Conservation (phyloP, 1,139 yeast species). For the Pichia sp. region DNA sequence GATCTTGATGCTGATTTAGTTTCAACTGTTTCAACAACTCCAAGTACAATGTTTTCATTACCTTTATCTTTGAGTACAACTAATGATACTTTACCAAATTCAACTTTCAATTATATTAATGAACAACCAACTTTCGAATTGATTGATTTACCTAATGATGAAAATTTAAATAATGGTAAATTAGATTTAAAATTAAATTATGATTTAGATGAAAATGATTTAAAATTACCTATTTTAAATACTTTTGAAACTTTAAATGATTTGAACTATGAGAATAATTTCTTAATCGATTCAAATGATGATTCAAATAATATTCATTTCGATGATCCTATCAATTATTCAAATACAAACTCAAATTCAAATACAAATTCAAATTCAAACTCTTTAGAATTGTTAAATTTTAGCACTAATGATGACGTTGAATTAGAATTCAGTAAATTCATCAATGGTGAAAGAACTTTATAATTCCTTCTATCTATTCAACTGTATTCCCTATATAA, state of each 20-base stretch:
- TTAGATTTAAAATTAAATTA: constrained; percentile 6
- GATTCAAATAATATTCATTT: background rate
- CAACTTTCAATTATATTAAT: constrained; percentile 4
- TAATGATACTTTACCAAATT: constrained; percentile 18
- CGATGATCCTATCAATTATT: no score
- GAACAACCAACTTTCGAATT: constrained; percentile 11
- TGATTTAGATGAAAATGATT: background rate
- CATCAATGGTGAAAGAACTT: constrained; percentile 20
- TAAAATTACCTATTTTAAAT: constrained; percentile 2
- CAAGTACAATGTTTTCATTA: constrained; percentile 23
- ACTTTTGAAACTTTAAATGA: constrained; percentile 6
- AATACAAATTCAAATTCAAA: background rate
- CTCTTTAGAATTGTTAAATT: constrained; percentile 3
- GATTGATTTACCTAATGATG: constrained; percentile 13
- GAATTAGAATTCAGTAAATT: constrained; percentile 27
- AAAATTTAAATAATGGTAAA: background rate
- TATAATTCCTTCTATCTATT: no score
- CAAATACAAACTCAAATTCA: background rate
- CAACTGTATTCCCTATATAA: no score
- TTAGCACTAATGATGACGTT: constrained; percentile 15
- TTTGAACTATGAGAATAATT: background rate
- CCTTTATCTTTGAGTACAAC: constrained; percentile 17
- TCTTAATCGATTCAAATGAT: background rate
- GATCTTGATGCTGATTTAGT: constrained; percentile 17
- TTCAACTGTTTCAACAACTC: constrained; percentile 22